Percentiles rank a stretch among this genome's conserved stretches.
Evolutionary conservation across 257 asterid species (phyloP).

Genomic region (Scutellaria galericulata): DNA sequence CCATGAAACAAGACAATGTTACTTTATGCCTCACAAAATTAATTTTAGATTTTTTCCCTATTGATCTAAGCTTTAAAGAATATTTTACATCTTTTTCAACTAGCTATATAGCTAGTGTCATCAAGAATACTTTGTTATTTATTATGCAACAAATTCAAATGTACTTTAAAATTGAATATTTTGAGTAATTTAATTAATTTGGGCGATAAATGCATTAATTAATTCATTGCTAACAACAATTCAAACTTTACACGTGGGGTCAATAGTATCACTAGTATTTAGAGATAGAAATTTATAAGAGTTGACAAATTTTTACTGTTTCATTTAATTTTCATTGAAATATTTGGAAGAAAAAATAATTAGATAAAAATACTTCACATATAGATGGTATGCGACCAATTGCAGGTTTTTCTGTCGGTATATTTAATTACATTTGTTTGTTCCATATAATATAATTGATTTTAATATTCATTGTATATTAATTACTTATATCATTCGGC

Average conservation of each 20-base stretch:
- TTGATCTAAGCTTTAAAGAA: too few relatives aligned
- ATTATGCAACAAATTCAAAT: background rate
- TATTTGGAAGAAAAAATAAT: background rate
- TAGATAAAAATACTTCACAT: background rate
- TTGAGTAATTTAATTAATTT: background rate
- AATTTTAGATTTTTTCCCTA: background rate
- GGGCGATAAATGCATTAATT: background rate
- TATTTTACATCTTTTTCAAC: too few relatives aligned
- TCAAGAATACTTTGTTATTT: too few relatives aligned
- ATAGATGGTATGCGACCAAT: constrained; percentile 39
- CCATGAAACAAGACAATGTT: constrained; percentile 21
- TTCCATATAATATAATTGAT: too few relatives aligned
- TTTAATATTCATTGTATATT: too few relatives aligned
- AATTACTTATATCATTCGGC: too few relatives aligned
- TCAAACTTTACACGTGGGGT: constrained; percentile 12
- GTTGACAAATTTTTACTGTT: constrained; percentile 25
- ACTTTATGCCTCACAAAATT: constrained; percentile 8
- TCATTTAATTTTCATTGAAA: constrained; percentile 28
- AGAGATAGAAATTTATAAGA: constrained; percentile 4
- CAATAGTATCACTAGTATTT: constrained; percentile 4
- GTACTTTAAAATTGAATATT: constrained; percentile 1
- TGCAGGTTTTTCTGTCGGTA: background rate
- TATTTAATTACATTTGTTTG: background rate
- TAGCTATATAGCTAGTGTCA: too few relatives aligned
- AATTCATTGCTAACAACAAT: background rate